Percentiles rank a stretch among this genome's conserved stretches.
Evolutionary conservation across 805 yeast genomes (phyloP).

Genomic region (Metschnikowia borealis): DNA sequence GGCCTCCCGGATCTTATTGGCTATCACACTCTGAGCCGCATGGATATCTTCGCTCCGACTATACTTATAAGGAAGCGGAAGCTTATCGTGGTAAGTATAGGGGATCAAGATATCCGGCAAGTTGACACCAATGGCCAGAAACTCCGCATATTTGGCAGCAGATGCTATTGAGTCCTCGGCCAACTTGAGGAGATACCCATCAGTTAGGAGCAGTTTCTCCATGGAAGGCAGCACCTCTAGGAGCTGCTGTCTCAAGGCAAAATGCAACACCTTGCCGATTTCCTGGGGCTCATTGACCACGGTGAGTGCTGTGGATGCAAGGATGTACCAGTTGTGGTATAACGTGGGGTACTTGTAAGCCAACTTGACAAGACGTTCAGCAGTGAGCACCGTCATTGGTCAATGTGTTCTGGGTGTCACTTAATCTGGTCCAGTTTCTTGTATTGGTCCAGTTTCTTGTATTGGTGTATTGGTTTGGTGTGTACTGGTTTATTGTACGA

Average conservation of each 20-base stretch:
- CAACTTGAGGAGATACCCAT: constrained; percentile 29
- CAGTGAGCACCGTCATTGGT: constrained; percentile 37
- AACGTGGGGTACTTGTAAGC: constrained; percentile 54
- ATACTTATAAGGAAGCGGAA: constrained; percentile 36
- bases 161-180: constrained; percentile 40
- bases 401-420: neutral
- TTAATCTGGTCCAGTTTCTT: too few species aligned
- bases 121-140: constrained; percentile 38
- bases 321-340: constrained; percentile 62
- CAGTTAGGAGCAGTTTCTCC: constrained; percentile 29
- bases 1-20: constrained; percentile 69
- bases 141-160: constrained; percentile 35
- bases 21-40: constrained; percentile 30
- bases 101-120: constrained; percentile 42
- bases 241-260: constrained; percentile 50
- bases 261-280: constrained; percentile 68
- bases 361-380: constrained; percentile 51
- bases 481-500: too few species aligned
- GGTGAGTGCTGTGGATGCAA: constrained; percentile 78
- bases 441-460: too few species aligned
- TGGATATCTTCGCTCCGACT: constrained; percentile 32
- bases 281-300: constrained; percentile 82
- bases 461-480: too few species aligned
- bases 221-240: constrained; percentile 25
- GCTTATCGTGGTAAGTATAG: constrained; percentile 32